These are phyloP conservation scores for Zygotorulaspora sp. DNA, from an alignment of 805 yeast species.

Conservation along the genomic window DNA sequence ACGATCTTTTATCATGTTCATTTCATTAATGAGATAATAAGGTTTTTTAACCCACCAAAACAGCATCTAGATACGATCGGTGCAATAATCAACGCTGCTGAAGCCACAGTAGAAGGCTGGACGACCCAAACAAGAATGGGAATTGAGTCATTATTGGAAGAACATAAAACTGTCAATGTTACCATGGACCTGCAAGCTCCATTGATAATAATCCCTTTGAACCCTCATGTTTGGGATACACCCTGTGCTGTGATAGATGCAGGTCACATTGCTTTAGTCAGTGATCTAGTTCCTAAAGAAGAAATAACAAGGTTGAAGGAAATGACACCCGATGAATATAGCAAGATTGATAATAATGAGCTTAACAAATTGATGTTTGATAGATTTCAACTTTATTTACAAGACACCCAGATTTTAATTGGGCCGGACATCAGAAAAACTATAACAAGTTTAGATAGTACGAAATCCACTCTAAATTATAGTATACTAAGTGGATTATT, in stretches of 20 bases:
- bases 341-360: constrained; percentile 39
- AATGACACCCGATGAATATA: constrained; percentile 68
- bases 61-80: constrained; percentile 83
- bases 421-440: constrained; percentile 80
- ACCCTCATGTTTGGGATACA: constrained; percentile 71
- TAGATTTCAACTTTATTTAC: constrained; percentile 66
- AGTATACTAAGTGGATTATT: constrained; percentile 72
- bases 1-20: constrained; percentile 85
- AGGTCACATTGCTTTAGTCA: constrained; percentile 81
- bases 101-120: constrained; percentile 86
- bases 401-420: constrained; percentile 82
- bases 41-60: constrained; percentile 82
- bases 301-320: constrained; percentile 65
- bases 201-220: constrained; percentile 76
- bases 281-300: constrained; percentile 72
- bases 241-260: constrained; percentile 93
- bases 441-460: constrained; percentile 60
- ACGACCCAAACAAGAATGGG: constrained; percentile 89
- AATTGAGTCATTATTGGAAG: constrained; percentile 86
- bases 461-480: constrained; percentile 38
- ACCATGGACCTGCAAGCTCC: constrained; percentile 93
- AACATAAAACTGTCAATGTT: constrained; percentile 84
- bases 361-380: constrained; percentile 84
- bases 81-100: constrained; percentile 90
- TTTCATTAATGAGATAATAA: constrained; percentile 68